Base-by-base conservation (phyloP, 164 flowering plant species). In the Magnolia sinica region DNA sequence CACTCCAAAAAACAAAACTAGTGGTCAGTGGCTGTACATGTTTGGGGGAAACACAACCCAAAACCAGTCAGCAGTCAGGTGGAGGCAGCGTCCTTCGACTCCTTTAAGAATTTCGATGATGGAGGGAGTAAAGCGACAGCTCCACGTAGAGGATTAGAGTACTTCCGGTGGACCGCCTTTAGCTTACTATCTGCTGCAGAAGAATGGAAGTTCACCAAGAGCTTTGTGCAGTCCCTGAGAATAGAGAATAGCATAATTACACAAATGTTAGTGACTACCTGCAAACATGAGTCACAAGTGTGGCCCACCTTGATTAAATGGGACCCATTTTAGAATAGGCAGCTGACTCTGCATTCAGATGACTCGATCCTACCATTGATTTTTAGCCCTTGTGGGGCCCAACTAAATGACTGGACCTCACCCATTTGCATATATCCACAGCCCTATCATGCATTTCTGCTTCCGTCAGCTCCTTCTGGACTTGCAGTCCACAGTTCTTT, bases 181-280 rank as follows among this genome's bases (percentile, higher is more conserved):
- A 92, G 87, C 79, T 83, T 91, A 18, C 65, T 16, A 11, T 85
- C 91, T 7, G 81, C 80, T 2, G 88, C 91, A 31, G 19, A 73
- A 0, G 84, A 78, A 61, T 96, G 98, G 18, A 83, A 84, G 14
- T 72, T 75, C 50, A 80, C 91, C 84, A 94, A 76, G 16, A 87
- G 68, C 77, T 84, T 91, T 1, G 93, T 92, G 76, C 99, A 96
- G 22, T 91, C 92, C 81, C 94, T 91, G 88, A 67, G 27, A 18
- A 37, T 37, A 7, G 4, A 4, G 45, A 37, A 20, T 1, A 8
- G 27, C 58, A 50, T 50, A 8, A 70, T 19, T 8, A 22, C 7
- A 59, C 14, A 23, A n/a, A 72, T 37, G 45, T 37, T 37, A 5
- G 45, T 37, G 6, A 37, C 45, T 37, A 37, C 45, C 45, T 37